Evolutionary conservation across 352 stramenopile genomes (phyloP).

Genomic region (Globisporangium echinulatum): DNA sequence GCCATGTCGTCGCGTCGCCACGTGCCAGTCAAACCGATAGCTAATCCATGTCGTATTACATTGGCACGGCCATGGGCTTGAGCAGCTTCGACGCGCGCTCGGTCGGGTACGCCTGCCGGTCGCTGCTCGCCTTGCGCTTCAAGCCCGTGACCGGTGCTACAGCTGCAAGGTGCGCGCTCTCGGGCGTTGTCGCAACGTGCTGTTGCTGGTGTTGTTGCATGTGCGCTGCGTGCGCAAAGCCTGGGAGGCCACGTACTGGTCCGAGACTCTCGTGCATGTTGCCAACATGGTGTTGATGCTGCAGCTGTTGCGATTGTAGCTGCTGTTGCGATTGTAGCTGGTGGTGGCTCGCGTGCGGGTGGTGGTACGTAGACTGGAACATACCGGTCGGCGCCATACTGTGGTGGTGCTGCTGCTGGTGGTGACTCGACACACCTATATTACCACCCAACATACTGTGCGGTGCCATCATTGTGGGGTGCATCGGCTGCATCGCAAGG

Average conservation of each 20-base stretch:
- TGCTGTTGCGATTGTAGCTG: conserved; percentile 9
- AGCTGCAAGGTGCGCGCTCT: not conserved
- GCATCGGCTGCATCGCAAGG: conserved; percentile 19
- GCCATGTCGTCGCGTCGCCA: not conserved
- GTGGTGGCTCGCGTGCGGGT: conserved; percentile 5
- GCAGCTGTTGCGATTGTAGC: conserved; percentile 19
- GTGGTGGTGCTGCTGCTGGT: conserved; percentile 13
- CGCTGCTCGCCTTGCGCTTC: conserved; percentile 41
- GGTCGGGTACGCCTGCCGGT: conserved; percentile 12
- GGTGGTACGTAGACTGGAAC: conserved; percentile 16
- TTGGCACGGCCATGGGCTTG: conserved; percentile 14
- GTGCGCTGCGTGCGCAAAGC: not conserved
- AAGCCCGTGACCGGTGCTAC: conserved; percentile 18
- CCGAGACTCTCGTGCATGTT: conserved; percentile 1
- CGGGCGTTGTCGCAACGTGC: conserved; percentile 13
- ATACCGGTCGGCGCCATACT: conserved; percentile 17
- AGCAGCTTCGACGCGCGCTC: conserved; percentile 18
- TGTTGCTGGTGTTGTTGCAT: conserved; percentile 18
- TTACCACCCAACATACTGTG: conserved; percentile 10
- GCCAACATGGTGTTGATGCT: conserved; percentile 4
- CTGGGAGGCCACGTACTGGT: not conserved
- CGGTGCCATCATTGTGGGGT: conserved; percentile 26
- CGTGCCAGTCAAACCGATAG: not conserved
- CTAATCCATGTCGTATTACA: not conserved
- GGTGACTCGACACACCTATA: too few relatives aligned